Conservation (phyloP, 192 early-diverging fungal genomes). For the Coemansia sp. region DNA sequence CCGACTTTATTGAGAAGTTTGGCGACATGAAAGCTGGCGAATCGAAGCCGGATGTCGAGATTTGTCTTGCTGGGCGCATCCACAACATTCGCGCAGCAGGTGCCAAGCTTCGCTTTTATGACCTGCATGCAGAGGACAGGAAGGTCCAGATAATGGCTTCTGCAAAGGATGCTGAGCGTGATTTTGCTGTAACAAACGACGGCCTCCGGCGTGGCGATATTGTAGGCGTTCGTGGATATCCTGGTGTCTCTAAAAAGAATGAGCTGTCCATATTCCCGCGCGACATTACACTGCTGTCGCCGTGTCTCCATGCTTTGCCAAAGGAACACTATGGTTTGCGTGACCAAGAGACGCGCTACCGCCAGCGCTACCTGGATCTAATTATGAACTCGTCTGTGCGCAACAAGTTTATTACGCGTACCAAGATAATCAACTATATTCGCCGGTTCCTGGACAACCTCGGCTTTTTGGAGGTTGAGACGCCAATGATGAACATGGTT, state of each 20-base stretch:
- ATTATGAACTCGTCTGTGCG: slow-evolving; percentile 98
- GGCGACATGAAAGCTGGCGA: slow-evolving; percentile 67
- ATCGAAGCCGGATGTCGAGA: slow-evolving; percentile 60
- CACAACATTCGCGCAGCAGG: slow-evolving; percentile 93
- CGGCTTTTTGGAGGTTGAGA: slow-evolving; percentile 98
- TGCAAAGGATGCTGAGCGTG: slow-evolving; percentile 64
- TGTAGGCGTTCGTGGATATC: slow-evolving; percentile 87
- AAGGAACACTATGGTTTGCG: slow-evolving; percentile 93
- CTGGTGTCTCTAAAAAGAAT: slow-evolving; percentile 89
- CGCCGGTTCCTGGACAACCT: slow-evolving; percentile 91
- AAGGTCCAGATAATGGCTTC: slow-evolving; percentile 95
- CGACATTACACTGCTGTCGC: slow-evolving; percentile 83
- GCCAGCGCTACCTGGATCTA: slow-evolving; percentile 96
- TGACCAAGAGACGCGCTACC: slow-evolving; percentile 96
- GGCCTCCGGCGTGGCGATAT: slow-evolving; percentile 91
- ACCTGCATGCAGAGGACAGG: slow-evolving; percentile 87
- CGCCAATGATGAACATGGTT: slow-evolving; percentile 99
- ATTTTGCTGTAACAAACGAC: slow-evolving; percentile 80
- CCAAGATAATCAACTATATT: slow-evolving; percentile 95
- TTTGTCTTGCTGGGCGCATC: slow-evolving; percentile 87
- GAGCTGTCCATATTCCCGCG: slow-evolving; percentile 94
- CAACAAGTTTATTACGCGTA: slow-evolving; percentile 89
- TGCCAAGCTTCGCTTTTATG: slow-evolving; percentile 93
- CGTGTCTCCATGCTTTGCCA: slow-evolving; percentile 95
- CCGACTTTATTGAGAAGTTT: slow-evolving; percentile 87